phyloP scores from a whole-genome alignment of 2,329 filamentous ascomycete species.

The Hawksworthiomyces lignivorus region DNA sequence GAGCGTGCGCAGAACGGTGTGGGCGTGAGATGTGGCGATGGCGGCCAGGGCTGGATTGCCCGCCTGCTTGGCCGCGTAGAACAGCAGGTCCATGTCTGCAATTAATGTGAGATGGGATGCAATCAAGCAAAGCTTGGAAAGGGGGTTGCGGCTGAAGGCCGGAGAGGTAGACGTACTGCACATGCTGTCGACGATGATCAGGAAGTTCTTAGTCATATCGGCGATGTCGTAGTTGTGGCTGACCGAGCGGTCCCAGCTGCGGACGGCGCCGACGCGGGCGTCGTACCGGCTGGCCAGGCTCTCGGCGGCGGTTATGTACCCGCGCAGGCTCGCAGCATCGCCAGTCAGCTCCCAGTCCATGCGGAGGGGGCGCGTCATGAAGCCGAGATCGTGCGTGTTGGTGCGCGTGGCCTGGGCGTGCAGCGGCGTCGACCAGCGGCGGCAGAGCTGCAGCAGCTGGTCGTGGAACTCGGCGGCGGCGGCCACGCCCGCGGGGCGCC shows the following conservation, averaged over 20 bases:
- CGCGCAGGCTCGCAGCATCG: neutral
- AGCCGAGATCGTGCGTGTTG: slow-evolving; percentile 47
- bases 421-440: slow-evolving; percentile 26
- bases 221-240: slow-evolving; percentile 24
- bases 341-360: slow-evolving; percentile 9
- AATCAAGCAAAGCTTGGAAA: neutral
- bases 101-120: neutral
- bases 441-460: slow-evolving; percentile 19
- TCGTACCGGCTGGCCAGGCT: slow-evolving; percentile 36
- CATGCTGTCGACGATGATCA: slow-evolving; percentile 37
- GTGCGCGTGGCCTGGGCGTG: slow-evolving; percentile 32
- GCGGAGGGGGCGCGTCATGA: slow-evolving; percentile 28
- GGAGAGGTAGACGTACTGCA: slow-evolving; percentile 17
- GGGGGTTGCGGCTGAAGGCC: neutral
- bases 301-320: slow-evolving; percentile 27
- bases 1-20: slow-evolving; percentile 30
- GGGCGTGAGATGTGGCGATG: slow-evolving; percentile 31
- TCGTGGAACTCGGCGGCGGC: slow-evolving; percentile 10
- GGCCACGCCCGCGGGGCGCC: neutral
- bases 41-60: slow-evolving; percentile 19
- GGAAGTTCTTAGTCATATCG: slow-evolving; percentile 26
- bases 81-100: slow-evolving; percentile 27
- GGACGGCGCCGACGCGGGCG: slow-evolving; percentile 34
- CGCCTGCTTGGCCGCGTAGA: slow-evolving; percentile 26
- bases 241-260: slow-evolving; percentile 37